Evolutionary conservation across 805 yeast species (phyloP), one percentile per base, ranked within the genome.

Genomic region (Wickerhamiella vanderwaltii): DNA sequence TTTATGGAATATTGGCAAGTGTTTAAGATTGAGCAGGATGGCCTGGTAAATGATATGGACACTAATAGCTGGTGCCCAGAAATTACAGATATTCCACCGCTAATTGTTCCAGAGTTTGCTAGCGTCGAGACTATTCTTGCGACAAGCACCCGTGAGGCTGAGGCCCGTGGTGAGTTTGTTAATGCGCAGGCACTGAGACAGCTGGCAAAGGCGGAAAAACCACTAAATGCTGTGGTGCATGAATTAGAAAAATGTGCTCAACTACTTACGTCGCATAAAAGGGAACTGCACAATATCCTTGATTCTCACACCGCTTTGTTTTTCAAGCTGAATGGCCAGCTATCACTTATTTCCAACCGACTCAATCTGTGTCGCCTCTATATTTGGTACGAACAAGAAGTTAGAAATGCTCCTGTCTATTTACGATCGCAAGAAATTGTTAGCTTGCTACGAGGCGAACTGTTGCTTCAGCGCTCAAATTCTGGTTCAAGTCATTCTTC

Each of bases 1-100:
- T 40, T 32, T 24, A 46, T 41, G 24, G 56, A 48, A 41, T 56
- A 52, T 13, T 59, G 64, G 64, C 62, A 58, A 43, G 52, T 59
- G 3, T 59, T 59, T 46, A 49, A 50, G 29, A 48, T 59, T 12
- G 58, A 53, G 20, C 49, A 32, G 2, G 58, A 56, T 18, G 59
- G 59, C 1, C 47, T 48, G 1, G 49, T 58, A 6, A 49, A 50
- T 15, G 61, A 58, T 19, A 42, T 57, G 5, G 51, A 50, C 19
- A 12, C 16, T 26, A 30, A 31, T 23, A 36, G 38, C 24, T 42
- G 45, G 45, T 15, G 18, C 12, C 41, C 41, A 5, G 25, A 20
- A 15, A 13, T 22, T 18, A 17, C 34, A 3, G 37, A 16, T 20
- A 35, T 35, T 5, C 18, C 39, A 9, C 26, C 30, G n/a, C 30